Base-by-base conservation (phyloP, 2,329 filamentous ascomycete genomes). In the Fusarium sp. region DNA sequence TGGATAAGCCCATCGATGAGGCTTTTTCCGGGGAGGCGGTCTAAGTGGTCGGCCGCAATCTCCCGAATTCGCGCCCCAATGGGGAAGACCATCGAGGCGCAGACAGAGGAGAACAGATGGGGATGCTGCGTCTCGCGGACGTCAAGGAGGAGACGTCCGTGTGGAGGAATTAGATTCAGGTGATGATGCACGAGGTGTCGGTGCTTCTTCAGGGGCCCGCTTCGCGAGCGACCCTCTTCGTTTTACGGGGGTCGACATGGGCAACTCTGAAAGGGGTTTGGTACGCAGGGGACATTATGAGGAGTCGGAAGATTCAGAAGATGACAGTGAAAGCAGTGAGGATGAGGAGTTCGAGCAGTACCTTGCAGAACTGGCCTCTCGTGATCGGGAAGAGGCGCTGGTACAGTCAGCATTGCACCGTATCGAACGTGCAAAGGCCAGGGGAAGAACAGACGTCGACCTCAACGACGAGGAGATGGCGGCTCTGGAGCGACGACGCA, bases 21-120 rank as follows among this genome's bases (percentile, higher is more conserved):
- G 94, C 94, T 98, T 99, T 99, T 98, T 98, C 95, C 88, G 96
- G 97, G 94, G 96, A 99, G 95, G 95, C 96, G 94, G 96, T 99
- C 92, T 99, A 98, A 90, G 88, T 97, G 94, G 94, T 98, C 96
- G 95, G 93, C 95, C 95, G 96, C 96, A 92, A 96, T 91, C 94
- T 97, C 95, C 94, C 88, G 87, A 90, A 90, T 84, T 82, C 87
- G 90, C 91, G 94, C 94, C 94, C 93, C 91, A 86, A 89, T 94
- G 93, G 95, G 95, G 94, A 98, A 98, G 95, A 98, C 93, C 94
- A 96, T 92, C 93, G 88, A 92, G 93, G 92, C 92, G 90, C 88
- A 89, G 86, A 83, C 86, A 88, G 86, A 89, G 88, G 85, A 88
- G 84, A 82, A 83, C 84, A 77, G 82, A 84, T 75, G 86, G 79